Evolutionary conservation across 345 rosid species (phyloP).

Genomic region (Aegle marmelos): DNA sequence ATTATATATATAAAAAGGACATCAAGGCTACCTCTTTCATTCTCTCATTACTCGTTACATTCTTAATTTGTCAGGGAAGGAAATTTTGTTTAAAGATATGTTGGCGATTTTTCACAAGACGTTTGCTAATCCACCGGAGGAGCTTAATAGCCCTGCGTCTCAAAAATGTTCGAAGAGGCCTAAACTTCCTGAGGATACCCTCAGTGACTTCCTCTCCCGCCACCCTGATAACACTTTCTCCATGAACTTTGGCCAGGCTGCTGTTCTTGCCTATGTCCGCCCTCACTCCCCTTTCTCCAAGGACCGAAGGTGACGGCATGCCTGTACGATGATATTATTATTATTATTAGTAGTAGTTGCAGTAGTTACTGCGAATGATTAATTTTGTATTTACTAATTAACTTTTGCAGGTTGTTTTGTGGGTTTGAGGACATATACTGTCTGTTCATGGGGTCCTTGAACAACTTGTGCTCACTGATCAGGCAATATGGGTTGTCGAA

Average conservation of each 20-base stretch:
- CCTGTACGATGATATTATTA: too few relatives aligned
- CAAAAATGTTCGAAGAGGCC: slow-evolving; percentile 35
- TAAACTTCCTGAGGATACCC: slow-evolving; percentile 65
- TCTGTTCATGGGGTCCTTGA: slow-evolving; percentile 66
- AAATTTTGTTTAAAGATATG: slow-evolving; percentile 30
- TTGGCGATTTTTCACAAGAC: slow-evolving; percentile 87
- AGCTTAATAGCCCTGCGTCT: slow-evolving; percentile 87
- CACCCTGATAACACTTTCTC: slow-evolving; percentile 57
- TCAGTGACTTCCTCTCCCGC: slow-evolving; percentile 56
- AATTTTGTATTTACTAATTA: too few relatives aligned
- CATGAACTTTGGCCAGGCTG: slow-evolving; percentile 64
- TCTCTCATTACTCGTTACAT: too few relatives aligned
- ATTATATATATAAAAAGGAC: too few relatives aligned
- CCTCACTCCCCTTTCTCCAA: slow-evolving; percentile 31
- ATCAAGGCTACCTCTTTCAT: too few relatives aligned
- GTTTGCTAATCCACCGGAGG: slow-evolving; percentile 82
- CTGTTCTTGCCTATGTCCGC: slow-evolving; percentile 59
- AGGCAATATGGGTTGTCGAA: slow-evolving; percentile 77
- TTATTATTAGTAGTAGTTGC: too few relatives aligned
- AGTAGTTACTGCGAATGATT: too few relatives aligned
- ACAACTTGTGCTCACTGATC: slow-evolving; percentile 58
- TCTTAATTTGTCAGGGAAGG: too few relatives aligned
- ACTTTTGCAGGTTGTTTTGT: slow-evolving; percentile 62
- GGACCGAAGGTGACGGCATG: slow-evolving; percentile 49
- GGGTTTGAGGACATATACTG: slow-evolving; percentile 82